Evolutionary conservation across 768 basidiomycete genomes (phyloP).

Genomic region (Calocybe gangraenosa): DNA sequence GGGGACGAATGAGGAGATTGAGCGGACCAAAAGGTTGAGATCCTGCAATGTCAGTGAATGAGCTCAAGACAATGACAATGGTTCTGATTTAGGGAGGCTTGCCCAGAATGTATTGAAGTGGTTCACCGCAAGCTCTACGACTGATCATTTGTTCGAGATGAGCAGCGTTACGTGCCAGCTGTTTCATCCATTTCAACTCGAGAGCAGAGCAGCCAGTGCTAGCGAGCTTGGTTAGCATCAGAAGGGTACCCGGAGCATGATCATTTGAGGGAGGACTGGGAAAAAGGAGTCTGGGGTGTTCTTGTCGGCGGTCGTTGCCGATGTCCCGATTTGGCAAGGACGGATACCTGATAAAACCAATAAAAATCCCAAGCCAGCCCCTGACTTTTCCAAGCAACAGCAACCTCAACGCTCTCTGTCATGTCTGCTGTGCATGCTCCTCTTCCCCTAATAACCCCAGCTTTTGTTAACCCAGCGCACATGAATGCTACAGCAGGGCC

Average conservation of each 20-base stretch:
- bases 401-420: conserved; percentile 5
- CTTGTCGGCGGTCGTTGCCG: conserved; percentile 14
- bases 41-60: conserved; percentile 33
- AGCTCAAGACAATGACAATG: conserved; percentile 13
- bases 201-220: conserved; percentile 32
- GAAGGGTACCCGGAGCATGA: too few relatives aligned
- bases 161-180: conserved; percentile 17
- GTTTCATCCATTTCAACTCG: conserved; percentile 44
- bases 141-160: conserved; percentile 44
- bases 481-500: conserved; percentile 44
- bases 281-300: background rate
- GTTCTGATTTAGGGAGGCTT: conserved; percentile 20
- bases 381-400: conserved; percentile 17
- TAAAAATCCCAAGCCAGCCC: conserved; percentile 16
- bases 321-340: conserved; percentile 15
- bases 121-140: conserved; percentile 66
- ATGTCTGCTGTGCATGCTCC: conserved; percentile 37
- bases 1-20: conserved; percentile 64
- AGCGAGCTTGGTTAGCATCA: conserved; percentile 28
- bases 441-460: conserved; percentile 26
- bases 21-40: conserved; percentile 87
- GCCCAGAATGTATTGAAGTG: conserved; percentile 91
- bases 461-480: conserved; percentile 40
- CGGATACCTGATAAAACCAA: conserved; percentile 9
- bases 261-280: too few relatives aligned